Percentiles rank a stretch among this genome's conserved stretches.
These are phyloP conservation scores for Penicillium vulpinum DNA, from an alignment of 2,329 filamentous ascomycete species.

Conservation along the genomic window DNA sequence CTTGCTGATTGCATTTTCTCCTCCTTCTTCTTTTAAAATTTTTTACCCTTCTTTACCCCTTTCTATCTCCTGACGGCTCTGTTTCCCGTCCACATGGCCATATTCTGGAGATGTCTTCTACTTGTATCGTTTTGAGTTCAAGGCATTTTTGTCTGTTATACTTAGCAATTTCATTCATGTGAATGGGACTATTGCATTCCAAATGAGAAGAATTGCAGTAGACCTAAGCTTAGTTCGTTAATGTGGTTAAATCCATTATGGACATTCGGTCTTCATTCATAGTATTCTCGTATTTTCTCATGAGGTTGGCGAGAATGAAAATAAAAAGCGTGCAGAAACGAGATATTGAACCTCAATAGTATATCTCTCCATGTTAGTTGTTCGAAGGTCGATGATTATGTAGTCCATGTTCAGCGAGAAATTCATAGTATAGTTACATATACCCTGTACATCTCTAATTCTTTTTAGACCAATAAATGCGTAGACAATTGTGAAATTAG, in stretches of 20 bases:
- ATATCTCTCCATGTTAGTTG: not conserved
- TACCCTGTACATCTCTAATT: too few relatives aligned
- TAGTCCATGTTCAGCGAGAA: not conserved
- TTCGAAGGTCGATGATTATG: not conserved
- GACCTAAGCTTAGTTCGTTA: not conserved
- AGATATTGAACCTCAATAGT: not conserved
- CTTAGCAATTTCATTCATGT: constrained; percentile 21
- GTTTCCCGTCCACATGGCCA: constrained; percentile 17
- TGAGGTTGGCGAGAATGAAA: too few relatives aligned
- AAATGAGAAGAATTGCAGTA: not conserved
- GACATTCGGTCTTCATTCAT: not conserved
- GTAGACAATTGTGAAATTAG: not conserved
- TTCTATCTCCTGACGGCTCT: constrained; percentile 12
- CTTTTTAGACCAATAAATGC: not conserved
- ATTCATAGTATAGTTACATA: too few relatives aligned
- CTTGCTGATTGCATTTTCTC: constrained; percentile 10
- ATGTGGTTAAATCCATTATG: not conserved
- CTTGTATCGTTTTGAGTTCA: constrained; percentile 15
- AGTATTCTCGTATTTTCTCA: too few relatives aligned
- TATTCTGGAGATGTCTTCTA: constrained; percentile 12
- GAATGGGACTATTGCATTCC: constrained; percentile 10
- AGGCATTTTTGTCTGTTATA: constrained; percentile 17
- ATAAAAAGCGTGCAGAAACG: not conserved
- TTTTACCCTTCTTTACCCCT: constrained; percentile 14
- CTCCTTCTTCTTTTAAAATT: constrained; percentile 1